These are phyloP conservation scores for Phialophora tarda DNA, from an alignment of 2,329 filamentous ascomycete species.

Conservation along the genomic window DNA sequence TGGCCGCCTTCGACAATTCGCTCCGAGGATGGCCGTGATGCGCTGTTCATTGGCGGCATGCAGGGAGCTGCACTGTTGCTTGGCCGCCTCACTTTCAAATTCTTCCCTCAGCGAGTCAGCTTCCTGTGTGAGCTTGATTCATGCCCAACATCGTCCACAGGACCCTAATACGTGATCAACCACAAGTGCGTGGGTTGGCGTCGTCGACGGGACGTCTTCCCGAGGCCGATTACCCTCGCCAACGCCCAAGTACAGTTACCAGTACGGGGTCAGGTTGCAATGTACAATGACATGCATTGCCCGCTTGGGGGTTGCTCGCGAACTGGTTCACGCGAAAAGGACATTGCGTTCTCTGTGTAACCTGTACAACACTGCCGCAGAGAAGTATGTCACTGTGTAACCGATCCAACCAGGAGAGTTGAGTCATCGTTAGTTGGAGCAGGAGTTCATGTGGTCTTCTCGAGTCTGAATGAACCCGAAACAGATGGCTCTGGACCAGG, in stretches of 20 bases:
- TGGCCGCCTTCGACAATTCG: conserved; percentile 18
- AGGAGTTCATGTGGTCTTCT: conserved; percentile 15
- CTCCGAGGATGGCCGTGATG: not conserved
- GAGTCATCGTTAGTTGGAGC: conserved; percentile 14
- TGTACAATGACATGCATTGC: conserved; percentile 19
- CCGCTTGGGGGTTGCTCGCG: conserved; percentile 1
- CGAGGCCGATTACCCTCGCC: conserved; percentile 4
- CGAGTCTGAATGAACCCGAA: not conserved
- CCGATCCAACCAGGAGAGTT: conserved; percentile 15
- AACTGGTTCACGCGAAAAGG: conserved; percentile 11
- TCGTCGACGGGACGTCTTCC: not conserved
- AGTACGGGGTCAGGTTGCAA: not conserved
- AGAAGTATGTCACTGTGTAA: conserved; percentile 6
- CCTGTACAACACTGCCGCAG: not conserved
- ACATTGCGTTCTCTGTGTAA: conserved; percentile 22
- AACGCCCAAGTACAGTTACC: conserved; percentile 9
- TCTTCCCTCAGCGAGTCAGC: conserved; percentile 5
- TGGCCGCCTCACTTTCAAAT: conserved; percentile 33
- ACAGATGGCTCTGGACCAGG: not conserved
- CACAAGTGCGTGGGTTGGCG: conserved; percentile 14
- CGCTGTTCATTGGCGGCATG: conserved; percentile 22
- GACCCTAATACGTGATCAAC: conserved; percentile 6
- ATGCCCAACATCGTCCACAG: conserved; percentile 24
- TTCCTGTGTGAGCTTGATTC: conserved; percentile 20
- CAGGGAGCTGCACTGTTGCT: not conserved